Evolutionary conservation across 2,329 filamentous ascomycete species (phyloP), one percentile per base, ranked within the genome.

Genomic region (Clonostachys byssicola): DNA sequence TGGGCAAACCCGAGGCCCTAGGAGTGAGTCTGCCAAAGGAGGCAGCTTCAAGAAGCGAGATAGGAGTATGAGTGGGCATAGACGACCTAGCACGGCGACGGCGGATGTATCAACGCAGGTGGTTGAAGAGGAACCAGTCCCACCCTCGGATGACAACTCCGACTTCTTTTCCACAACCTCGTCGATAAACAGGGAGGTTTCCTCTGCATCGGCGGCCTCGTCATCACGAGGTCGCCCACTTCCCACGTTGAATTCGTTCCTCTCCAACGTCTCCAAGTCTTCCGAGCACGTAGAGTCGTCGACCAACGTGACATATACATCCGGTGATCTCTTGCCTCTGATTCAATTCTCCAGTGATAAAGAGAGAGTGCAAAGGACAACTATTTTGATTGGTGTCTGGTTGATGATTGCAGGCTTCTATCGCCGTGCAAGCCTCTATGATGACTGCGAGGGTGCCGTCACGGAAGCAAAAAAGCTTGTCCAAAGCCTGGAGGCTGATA

Each of bases 391-490:
- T 17, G 86, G 86, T 54, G 84, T 96, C 34, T 99, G 94, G 94
- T 74, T 96, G 9, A 86, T 94, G 61, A 90, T 96, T 51, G 87
- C 90, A 3, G 87, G 87, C 0, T 85, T 97, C 53, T 99, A 97
- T 61, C 82, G 90, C 30, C 81, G 90, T 46, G 89, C 92, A 8
- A 80, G 80, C 9, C 83, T 95, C 71, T 81, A 83, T 47, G 86
- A 92, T 17, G 92, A 97, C 62, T 84, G 88, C 12, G 81, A 81
- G 55, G 88, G 85, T 45, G 90, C 92, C 7, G 81, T 92, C 30
- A 77, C 83, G 12, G 94, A 97, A 71, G 94, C 92, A 2, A 77
- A 83, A 49, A 88, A 88, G 60, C 76, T 96, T 35, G 84, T 90
- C 2, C 76, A 86, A 53, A 72, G 69, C 1, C 75, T 96, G 12